Base-by-base conservation (phyloP, 805 yeast genomes). In the Metschnikowia lunata region DNA sequence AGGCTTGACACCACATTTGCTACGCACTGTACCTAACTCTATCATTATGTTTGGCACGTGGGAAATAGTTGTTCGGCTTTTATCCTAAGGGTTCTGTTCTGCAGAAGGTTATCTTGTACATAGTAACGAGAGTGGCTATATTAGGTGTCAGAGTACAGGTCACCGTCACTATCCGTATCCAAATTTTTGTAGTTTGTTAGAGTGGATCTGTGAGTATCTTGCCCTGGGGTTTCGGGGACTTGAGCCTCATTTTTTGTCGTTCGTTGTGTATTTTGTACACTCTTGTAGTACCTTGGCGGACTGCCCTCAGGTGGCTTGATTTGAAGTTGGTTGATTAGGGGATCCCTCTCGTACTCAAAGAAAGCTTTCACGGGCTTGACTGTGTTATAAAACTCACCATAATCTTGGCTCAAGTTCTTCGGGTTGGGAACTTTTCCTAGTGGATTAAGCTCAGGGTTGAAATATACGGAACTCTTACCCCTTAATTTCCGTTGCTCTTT, bases 31-130 rank as follows among this genome's bases (percentile, higher is more conserved):
- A 41, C 99, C 99, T 3, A 93, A 93, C 66, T 86, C 96, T 59
- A 89, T 93, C 61, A 91, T 93, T 55, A 93, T 93, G 99, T 93
- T 93, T 71, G 99, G 99, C 37, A 90, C 98, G 3, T 93, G 98
- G 98, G 99, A 93, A 61, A 63, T 93, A 30, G 70, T 71, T 26
- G 75, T 71, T 10, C 56, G 72, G 45, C 54, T 69, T 38, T 63
- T 68, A 43, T 51, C 56, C 15, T 51, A 38, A 36, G 37, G 32
- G 28, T 23, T 14, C 28, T 18, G 3, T 18, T 18, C 23, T 5
- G 23, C 23, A 18, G 23, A 18, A 29, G 14, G n/a, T 6, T 31
- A 8, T 28, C 39, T 31, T 49, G 51, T 49, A 50, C 15, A 48
- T 48, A 52, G 36, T 34, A 31, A 31, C 8, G 9, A 31, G 13